These are phyloP conservation scores for Globisporangium okanoganense DNA, from an alignment of 352 stramenopile species.

Conservation along the genomic window DNA sequence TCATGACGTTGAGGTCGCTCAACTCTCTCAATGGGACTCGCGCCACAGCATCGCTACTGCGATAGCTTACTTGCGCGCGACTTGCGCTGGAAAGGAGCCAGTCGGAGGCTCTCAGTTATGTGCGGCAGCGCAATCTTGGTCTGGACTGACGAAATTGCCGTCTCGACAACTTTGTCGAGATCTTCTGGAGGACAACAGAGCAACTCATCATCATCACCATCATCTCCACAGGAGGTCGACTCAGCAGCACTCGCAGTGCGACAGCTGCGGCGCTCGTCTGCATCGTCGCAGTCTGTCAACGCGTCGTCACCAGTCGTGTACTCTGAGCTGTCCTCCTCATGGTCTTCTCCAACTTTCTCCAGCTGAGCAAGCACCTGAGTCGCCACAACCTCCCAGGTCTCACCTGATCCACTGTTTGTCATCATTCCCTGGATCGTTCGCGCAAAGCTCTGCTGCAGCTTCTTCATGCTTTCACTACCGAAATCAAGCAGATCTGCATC, in stretches of 20 bases:
- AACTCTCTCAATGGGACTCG: no score
- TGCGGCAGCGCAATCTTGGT: not conserved
- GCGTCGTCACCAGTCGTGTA: not conserved
- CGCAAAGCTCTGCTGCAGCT: constrained; percentile 5
- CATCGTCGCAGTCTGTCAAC: not conserved
- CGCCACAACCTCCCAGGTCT: not conserved
- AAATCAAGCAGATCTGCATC: no score
- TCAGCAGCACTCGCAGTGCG: constrained; percentile 9
- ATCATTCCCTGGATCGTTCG: not conserved
- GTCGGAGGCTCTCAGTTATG: not conserved
- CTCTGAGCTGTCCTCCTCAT: not conserved
- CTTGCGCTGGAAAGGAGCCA: constrained; percentile 16
- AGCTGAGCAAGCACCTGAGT: constrained; percentile 4
- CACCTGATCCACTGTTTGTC: not conserved
- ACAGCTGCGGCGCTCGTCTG: constrained; percentile 8
- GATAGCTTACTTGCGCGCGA: not conserved
- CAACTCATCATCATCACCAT: not conserved
- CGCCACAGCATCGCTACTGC: not conserved
- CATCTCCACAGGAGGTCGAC: not conserved
- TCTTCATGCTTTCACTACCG: not conserved
- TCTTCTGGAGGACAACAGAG: not conserved
- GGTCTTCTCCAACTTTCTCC: not conserved
- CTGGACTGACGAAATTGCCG: not conserved
- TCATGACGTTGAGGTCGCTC: no score
- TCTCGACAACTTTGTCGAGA: not conserved